Conservation (phyloP, 2,329 filamentous ascomycete species). For the Lachnellula willkommii region DNA sequence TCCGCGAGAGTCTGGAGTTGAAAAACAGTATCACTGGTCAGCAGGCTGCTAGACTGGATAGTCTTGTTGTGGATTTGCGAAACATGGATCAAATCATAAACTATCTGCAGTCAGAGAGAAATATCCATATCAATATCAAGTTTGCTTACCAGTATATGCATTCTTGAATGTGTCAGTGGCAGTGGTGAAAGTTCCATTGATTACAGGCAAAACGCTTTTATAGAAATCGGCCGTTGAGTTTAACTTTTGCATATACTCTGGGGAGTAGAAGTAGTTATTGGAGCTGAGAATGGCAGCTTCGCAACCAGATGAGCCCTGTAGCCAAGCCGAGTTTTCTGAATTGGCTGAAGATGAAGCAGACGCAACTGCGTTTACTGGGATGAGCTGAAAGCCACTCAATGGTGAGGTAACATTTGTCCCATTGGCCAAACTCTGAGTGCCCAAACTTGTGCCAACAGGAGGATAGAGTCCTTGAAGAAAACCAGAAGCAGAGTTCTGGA, state of each 20-base stretch:
- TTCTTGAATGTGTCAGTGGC: slow-evolving; percentile 50
- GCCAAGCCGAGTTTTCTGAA: slow-evolving; percentile 52
- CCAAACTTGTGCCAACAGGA: slow-evolving; percentile 52
- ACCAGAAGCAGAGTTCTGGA: slow-evolving; percentile 72
- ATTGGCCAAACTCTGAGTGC: slow-evolving; percentile 63
- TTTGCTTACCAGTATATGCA: slow-evolving; percentile 52
- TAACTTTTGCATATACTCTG: slow-evolving; percentile 41
- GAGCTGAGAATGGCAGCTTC: slow-evolving; percentile 49
- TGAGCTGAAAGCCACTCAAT: slow-evolving; percentile 76
- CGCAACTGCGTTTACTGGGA: slow-evolving; percentile 62
- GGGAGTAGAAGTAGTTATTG: slow-evolving; percentile 47
- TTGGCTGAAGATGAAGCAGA: slow-evolving; percentile 48
- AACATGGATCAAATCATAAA: slow-evolving; percentile 58
- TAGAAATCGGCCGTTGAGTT: slow-evolving; percentile 57
- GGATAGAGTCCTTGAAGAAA: slow-evolving; percentile 88
- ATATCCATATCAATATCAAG: neutral
- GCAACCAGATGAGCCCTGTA: slow-evolving; percentile 55
- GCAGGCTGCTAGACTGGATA: slow-evolving; percentile 53
- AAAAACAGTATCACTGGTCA: slow-evolving; percentile 53
- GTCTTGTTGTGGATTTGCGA: slow-evolving; percentile 54
- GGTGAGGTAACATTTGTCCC: slow-evolving; percentile 62
- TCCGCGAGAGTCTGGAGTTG: slow-evolving; percentile 71
- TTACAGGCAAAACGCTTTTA: slow-evolving; percentile 46
- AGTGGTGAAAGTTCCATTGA: slow-evolving; percentile 47
- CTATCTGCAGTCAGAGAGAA: slow-evolving; percentile 29